Conservation (phyloP, 495 filamentous ascomycete species). For the Daldinia concentrica region DNA sequence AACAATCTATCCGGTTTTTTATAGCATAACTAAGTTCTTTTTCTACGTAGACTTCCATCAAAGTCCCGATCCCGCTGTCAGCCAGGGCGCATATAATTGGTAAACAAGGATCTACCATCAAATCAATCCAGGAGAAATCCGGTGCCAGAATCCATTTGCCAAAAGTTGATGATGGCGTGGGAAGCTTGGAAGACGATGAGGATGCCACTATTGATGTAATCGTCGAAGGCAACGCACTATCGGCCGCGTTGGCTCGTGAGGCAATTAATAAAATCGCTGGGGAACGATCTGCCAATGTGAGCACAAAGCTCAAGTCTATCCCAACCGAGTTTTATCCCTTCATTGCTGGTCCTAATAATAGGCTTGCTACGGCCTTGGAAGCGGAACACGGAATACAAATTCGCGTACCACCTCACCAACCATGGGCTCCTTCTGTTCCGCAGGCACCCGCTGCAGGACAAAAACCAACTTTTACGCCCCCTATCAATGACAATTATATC, state of each 20-base stretch:
- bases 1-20: not conserved
- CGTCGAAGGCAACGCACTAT: constrained; percentile 89
- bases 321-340: constrained; percentile 96
- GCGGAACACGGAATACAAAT: constrained; percentile 69
- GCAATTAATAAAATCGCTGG: constrained; percentile 85
- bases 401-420: constrained; percentile 81
- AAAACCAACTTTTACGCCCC: constrained; percentile 71
- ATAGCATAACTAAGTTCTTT: constrained; percentile 27
- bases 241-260: constrained; percentile 80
- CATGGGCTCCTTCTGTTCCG: constrained; percentile 74
- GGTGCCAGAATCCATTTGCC: constrained; percentile 90
- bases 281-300: constrained; percentile 84
- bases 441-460: constrained; percentile 69
- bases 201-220: constrained; percentile 81
- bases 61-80: constrained; percentile 81
- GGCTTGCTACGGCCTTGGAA: constrained; percentile 72
- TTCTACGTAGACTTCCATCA: constrained; percentile 68
- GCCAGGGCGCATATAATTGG: constrained; percentile 90
- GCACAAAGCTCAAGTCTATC: constrained; percentile 76
- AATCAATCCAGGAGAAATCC: constrained; percentile 82
- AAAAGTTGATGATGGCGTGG: constrained; percentile 69
- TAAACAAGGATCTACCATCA: constrained; percentile 86
- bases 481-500: constrained; percentile 73
- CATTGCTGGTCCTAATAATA: constrained; percentile 83
- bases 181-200: constrained; percentile 70